A percentile compares a stretch with the other conserved stretches of the same genome.
These are phyloP conservation scores for Durotheca rogersii DNA, from an alignment of 495 filamentous ascomycete genomes.

Conservation along the genomic window DNA sequence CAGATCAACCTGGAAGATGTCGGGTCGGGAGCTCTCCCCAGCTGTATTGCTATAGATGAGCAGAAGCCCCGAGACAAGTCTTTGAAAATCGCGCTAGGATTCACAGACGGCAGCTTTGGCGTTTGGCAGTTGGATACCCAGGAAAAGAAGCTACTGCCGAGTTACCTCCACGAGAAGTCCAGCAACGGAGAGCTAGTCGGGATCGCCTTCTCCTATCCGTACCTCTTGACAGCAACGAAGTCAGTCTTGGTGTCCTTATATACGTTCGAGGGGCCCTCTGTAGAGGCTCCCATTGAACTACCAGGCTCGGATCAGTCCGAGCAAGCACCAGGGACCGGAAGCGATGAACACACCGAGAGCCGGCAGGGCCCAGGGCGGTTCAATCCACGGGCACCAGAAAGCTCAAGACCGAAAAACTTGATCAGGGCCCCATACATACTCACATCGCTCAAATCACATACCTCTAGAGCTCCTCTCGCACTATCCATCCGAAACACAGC, in stretches of 20 bases:
- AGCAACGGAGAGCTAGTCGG: slow-evolving; percentile 69
- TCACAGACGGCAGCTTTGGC: slow-evolving; percentile 70
- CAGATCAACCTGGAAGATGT: slow-evolving; percentile 39
- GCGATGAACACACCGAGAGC: slow-evolving; percentile 2
- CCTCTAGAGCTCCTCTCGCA: slow-evolving; percentile 73
- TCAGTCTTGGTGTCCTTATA: slow-evolving; percentile 75
- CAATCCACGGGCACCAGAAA: not conserved
- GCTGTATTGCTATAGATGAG: slow-evolving; percentile 66
- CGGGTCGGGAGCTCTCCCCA: slow-evolving; percentile 49
- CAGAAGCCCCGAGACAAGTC: slow-evolving; percentile 34
- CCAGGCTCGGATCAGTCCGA: not conserved
- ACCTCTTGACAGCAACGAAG: slow-evolving; percentile 73
- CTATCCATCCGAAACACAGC: slow-evolving; percentile 68
- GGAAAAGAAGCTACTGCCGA: slow-evolving; percentile 43
- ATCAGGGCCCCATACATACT: slow-evolving; percentile 62
- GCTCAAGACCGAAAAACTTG: not conserved
- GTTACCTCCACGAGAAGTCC: slow-evolving; percentile 57
- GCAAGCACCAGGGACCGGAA: too few relatives aligned
- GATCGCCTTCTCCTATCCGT: slow-evolving; percentile 73
- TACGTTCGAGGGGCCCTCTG: slow-evolving; percentile 50
- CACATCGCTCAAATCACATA: slow-evolving; percentile 79
- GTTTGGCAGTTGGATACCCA: slow-evolving; percentile 61
- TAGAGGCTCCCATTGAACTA: not conserved
- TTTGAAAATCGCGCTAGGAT: slow-evolving; percentile 68
- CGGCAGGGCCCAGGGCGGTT: not conserved